These are phyloP conservation scores for Zymoseptoria pseudotritici DNA, from an alignment of 2,329 filamentous ascomycete species.

Conservation along the genomic window DNA sequence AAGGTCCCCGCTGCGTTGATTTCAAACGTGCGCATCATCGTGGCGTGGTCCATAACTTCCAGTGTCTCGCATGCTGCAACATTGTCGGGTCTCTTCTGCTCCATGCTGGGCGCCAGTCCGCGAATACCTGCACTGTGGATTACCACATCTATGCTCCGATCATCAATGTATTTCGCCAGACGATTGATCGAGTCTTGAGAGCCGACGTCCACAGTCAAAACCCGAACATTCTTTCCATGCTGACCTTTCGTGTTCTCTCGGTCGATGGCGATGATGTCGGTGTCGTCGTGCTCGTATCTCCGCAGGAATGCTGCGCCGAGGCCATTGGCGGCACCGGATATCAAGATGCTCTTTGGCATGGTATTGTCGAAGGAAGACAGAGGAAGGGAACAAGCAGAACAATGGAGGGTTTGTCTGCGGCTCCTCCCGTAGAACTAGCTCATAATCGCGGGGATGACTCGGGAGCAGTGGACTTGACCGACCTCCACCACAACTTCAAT, in stretches of 20 bases:
- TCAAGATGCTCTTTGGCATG: conserved; percentile 20
- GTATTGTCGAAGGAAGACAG: neutral
- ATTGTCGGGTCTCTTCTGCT: conserved; percentile 22
- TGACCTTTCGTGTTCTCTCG: conserved; percentile 8
- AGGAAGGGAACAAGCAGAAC: neutral
- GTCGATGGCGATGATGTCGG: conserved; percentile 29
- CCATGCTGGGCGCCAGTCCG: conserved; percentile 33
- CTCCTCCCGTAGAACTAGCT: neutral
- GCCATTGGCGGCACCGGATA: conserved; percentile 34
- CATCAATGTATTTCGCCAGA: conserved; percentile 15
- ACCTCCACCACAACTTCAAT: neutral
- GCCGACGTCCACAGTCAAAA: conserved; percentile 24
- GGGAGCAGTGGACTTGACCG: neutral
- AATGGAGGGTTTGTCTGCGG: neutral
- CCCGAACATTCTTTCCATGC: conserved; percentile 16
- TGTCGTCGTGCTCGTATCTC: conserved; percentile 20
- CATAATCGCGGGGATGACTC: neutral
- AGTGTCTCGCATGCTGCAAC: conserved; percentile 37
- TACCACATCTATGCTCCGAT: conserved; percentile 31
- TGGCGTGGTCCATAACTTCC: conserved; percentile 33
- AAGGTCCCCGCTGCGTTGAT: conserved; percentile 40
- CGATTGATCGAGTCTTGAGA: conserved; percentile 18
- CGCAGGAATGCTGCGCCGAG: conserved; percentile 31
- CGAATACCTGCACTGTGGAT: conserved; percentile 41
- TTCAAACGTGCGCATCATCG: conserved; percentile 33